Percentiles rank a stretch among this genome's conserved stretches.
Conservation (phyloP, 306 rosid genomes). For the Prunus salicina region DNA sequence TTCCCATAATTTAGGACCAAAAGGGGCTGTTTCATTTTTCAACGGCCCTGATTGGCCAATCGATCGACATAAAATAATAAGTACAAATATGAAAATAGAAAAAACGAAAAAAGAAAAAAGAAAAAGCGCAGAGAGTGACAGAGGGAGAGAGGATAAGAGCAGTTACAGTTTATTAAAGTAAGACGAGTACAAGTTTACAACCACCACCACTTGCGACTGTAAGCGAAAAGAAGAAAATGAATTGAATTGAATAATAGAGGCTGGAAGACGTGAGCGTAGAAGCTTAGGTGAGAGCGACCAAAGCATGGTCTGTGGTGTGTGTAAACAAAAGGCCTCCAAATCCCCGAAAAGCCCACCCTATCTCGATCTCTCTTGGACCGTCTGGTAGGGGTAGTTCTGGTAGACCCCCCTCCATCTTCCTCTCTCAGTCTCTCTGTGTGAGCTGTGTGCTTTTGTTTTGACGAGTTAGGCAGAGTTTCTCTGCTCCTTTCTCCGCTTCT, state of each 20-base stretch:
- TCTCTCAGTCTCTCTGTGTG: constrained; percentile 3
- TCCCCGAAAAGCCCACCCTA: background rate
- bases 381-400: constrained; percentile 33
- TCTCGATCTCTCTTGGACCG: constrained; percentile 28
- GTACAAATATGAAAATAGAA: background rate
- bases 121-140: background rate
- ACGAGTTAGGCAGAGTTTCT: background rate
- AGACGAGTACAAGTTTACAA: background rate
- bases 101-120: no score
- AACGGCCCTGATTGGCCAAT: background rate
- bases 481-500: constrained; percentile 3
- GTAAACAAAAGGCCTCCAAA: background rate
- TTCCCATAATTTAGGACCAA: background rate
- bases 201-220: background rate
- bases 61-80: background rate
- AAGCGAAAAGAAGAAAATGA: background rate
- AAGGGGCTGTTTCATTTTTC: background rate
- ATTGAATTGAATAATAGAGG: background rate
- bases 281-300: constrained; percentile 26
- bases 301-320: background rate
- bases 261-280: constrained; percentile 2
- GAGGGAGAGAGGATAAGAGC: background rate
- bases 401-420: background rate
- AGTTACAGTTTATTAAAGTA: background rate
- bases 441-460: background rate